Evolutionary conservation across 2,329 filamentous ascomycete species (phyloP).

Genomic region (Aspergillus awamori): DNA sequence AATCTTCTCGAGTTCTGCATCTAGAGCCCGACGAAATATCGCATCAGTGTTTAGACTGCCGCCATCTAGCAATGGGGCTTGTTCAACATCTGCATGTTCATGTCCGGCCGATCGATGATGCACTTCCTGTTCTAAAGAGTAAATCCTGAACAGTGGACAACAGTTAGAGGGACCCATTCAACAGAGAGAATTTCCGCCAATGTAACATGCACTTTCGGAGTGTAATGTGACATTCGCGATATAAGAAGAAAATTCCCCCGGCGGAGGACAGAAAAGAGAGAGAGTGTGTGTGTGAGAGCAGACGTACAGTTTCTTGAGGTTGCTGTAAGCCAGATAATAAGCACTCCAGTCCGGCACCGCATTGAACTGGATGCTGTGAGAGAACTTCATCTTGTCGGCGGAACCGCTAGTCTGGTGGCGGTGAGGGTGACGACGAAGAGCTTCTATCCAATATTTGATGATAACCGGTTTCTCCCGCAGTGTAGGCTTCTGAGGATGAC

Average conservation of each 20-base stretch:
- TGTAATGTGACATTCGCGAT: conserved; percentile 10
- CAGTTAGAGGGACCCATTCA: conserved; percentile 7
- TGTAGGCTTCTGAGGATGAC: neutral
- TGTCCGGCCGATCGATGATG: conserved; percentile 65
- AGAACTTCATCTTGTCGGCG: conserved; percentile 96
- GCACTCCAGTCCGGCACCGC: conserved; percentile 99
- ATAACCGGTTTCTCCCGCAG: conserved; percentile 19
- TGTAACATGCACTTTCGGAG: conserved; percentile 5
- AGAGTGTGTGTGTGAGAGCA: neutral
- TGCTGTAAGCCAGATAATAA: conserved; percentile 97
- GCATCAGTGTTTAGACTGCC: conserved; percentile 69
- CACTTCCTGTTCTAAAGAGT: conserved; percentile 84
- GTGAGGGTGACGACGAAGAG: conserved; percentile 32
- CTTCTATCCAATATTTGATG: conserved; percentile 39
- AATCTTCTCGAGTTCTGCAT: conserved; percentile 91
- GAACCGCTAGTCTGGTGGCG: conserved; percentile 46
- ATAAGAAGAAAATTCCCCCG: conserved; percentile 3
- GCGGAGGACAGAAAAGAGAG: conserved; percentile 1
- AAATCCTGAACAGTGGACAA: conserved; percentile 69
- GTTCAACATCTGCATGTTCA: conserved; percentile 72
- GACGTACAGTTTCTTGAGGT: conserved; percentile 93
- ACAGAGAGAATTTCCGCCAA: neutral
- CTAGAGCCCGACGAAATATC: conserved; percentile 78
- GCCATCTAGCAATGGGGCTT: conserved; percentile 74
- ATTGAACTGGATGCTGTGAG: conserved; percentile 98